Conservation (phyloP, 1,284 basidiomycete genomes). For the Papiliotrema fonsecae region DNA sequence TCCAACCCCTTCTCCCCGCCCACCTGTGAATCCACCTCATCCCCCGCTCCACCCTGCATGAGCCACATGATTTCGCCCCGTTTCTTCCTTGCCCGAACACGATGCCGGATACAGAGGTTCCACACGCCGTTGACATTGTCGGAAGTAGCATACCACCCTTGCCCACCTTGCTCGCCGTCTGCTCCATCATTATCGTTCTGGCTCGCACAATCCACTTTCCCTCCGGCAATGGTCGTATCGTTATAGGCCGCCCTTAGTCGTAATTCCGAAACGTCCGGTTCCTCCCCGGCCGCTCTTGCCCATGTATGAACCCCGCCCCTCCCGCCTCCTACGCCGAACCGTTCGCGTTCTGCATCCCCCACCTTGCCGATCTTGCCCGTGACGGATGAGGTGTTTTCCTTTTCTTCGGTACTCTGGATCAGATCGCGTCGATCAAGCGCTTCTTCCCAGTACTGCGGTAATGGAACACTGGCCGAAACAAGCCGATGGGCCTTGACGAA, state of each 20-base stretch:
- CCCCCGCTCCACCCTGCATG: constrained; percentile 21
- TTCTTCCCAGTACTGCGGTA: constrained; percentile 23
- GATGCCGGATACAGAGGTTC: constrained; percentile 28
- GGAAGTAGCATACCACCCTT: constrained; percentile 28
- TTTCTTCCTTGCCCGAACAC: constrained; percentile 21
- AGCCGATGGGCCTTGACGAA: constrained; percentile 34
- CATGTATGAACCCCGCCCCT: constrained; percentile 34
- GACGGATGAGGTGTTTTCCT: too few relatives aligned
- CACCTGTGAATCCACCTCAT: constrained; percentile 5
- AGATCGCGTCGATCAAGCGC: constrained; percentile 4
- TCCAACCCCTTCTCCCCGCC: constrained; percentile 2
- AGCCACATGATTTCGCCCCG: constrained; percentile 34
- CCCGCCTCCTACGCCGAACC: constrained; percentile 23
- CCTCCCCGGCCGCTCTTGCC: constrained; percentile 34
- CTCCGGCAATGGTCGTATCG: constrained; percentile 5
- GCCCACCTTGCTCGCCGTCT: constrained; percentile 8
- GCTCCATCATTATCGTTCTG: not conserved
- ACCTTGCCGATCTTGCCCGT: not conserved
- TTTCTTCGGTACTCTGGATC: too few relatives aligned
- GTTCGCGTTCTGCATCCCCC: not conserved
- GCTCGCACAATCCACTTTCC: not conserved
- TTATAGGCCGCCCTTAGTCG: not conserved
- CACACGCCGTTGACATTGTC: constrained; percentile 33
- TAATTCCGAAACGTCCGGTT: constrained; percentile 13
- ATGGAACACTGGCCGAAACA: constrained; percentile 20